Conservation (phyloP, 495 filamentous ascomycete genomes). For the Neurospora sp. region DNA sequence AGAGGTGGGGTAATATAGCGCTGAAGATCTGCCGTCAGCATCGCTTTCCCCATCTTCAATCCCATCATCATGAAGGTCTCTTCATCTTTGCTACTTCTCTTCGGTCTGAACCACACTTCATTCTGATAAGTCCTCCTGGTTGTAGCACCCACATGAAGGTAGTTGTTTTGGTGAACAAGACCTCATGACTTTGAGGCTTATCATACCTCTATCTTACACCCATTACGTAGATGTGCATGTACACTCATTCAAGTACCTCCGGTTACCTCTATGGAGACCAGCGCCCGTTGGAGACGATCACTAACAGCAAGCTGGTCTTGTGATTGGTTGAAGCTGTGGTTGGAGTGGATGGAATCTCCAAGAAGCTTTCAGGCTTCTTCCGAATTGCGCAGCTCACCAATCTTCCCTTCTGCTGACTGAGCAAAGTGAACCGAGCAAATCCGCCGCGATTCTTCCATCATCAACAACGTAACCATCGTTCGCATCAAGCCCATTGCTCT, state of each 20-base stretch:
- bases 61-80: neutral
- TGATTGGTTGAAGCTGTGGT: neutral
- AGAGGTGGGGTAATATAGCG: neutral
- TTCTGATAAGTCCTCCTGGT: neutral
- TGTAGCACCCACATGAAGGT: neutral
- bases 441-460: neutral
- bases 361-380: slow-evolving; percentile 9
- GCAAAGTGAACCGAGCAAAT: neutral
- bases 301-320: neutral
- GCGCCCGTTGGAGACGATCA: neutral
- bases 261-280: neutral
- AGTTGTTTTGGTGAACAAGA: neutral
- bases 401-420: slow-evolving; percentile 14
- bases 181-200: neutral
- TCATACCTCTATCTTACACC: neutral
- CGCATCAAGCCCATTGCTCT: neutral
- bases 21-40: neutral
- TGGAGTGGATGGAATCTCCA: slow-evolving; percentile 16
- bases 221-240: neutral
- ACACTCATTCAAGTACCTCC: neutral
- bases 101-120: neutral
- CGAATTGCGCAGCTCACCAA: neutral
- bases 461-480: neutral
- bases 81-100: neutral
- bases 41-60: neutral